A percentile compares a stretch with the other conserved stretches of the same genome.
phyloP scores from a whole-genome alignment of 1,284 basidiomycete species.

The Exobasidium cylindrosporum region DNA sequence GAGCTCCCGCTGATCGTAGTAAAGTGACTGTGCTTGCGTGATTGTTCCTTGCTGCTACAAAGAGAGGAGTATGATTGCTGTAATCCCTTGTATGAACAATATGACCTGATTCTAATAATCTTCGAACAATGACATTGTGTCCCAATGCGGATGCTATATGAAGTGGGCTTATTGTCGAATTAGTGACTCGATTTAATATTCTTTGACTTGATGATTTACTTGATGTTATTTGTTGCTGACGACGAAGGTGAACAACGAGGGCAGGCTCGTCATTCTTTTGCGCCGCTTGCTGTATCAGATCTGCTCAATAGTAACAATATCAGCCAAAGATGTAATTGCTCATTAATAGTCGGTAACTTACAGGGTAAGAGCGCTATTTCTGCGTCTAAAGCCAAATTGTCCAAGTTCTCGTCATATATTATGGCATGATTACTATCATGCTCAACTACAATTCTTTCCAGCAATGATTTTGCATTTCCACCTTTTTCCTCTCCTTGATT shows the following conservation, averaged over 20 bases:
- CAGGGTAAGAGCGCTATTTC: constrained; percentile 16
- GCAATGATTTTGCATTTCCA: neutral
- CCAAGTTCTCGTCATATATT: constrained; percentile 21
- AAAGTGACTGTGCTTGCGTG: constrained; percentile 34
- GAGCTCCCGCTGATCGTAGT: constrained; percentile 46
- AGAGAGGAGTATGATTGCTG: constrained; percentile 72
- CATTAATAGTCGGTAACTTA: too few relatives aligned
- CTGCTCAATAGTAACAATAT: constrained; percentile 24
- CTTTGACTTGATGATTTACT: neutral
- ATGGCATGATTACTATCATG: constrained; percentile 1
- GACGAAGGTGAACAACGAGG: neutral
- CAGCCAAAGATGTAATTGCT: constrained; percentile 14
- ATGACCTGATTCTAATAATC: constrained; percentile 72
- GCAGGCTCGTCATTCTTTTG: constrained; percentile 3
- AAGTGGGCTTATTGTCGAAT: constrained; percentile 61
- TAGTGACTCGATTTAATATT: neutral
- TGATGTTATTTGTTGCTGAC: neutral
- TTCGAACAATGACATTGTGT: constrained; percentile 61
- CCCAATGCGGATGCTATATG: constrained; percentile 77
- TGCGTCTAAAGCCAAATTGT: constrained; percentile 17
- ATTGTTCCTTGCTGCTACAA: constrained; percentile 50
- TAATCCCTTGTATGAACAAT: constrained; percentile 71
- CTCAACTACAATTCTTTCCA: neutral
- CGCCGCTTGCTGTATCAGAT: constrained; percentile 24
- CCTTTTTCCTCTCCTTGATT: constrained; percentile 19